Conservation (phyloP, 208 protist genomes). For the Wallacemonas sp. region DNA sequence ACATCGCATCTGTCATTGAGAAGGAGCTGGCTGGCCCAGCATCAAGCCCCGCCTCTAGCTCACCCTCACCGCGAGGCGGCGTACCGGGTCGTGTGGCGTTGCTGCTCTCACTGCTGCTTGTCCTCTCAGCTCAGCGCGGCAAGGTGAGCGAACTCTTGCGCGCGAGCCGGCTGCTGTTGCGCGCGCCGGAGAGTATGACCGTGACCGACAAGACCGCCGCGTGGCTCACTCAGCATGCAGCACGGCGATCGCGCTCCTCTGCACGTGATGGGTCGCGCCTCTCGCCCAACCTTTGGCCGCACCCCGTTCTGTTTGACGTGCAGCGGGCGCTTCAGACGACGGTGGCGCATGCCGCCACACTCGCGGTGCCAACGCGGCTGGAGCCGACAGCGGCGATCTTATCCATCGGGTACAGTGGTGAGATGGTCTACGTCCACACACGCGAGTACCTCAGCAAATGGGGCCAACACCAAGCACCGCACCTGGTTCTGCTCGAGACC, state of each 20-base stretch:
- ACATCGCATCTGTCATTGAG: conserved; percentile 54
- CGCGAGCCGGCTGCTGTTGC: conserved; percentile 60
- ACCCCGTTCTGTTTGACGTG: conserved; percentile 48
- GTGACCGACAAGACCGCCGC: not conserved
- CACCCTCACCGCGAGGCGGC: too few species aligned
- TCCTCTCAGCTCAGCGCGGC: conserved; percentile 77
- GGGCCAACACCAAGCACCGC: conserved; percentile 31
- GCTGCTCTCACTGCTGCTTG: conserved; percentile 65
- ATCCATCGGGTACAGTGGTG: conserved; percentile 55
- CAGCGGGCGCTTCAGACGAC: conserved; percentile 42
- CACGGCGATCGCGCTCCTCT: not conserved
- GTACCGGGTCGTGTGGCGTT: conserved; percentile 24
- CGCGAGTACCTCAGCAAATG: conserved; percentile 57
- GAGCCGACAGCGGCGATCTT: conserved; percentile 39
- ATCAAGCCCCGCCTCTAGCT: not conserved
- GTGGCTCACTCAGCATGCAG: not conserved
- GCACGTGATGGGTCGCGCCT: not conserved
- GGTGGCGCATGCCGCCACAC: not conserved
- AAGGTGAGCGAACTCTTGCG: conserved; percentile 72
- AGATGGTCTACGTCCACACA: conserved; percentile 67
- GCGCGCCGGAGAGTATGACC: conserved; percentile 18
- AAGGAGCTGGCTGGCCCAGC: not conserved
- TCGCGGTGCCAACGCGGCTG: conserved; percentile 32
- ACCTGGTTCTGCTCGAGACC: conserved; percentile 40
- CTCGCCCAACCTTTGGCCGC: conserved; percentile 26